A percentile compares a stretch with the other conserved stretches of the same genome.
phyloP scores from a whole-genome alignment of 2,329 filamentous ascomycete species.

The Akanthomyces muscarius region DNA sequence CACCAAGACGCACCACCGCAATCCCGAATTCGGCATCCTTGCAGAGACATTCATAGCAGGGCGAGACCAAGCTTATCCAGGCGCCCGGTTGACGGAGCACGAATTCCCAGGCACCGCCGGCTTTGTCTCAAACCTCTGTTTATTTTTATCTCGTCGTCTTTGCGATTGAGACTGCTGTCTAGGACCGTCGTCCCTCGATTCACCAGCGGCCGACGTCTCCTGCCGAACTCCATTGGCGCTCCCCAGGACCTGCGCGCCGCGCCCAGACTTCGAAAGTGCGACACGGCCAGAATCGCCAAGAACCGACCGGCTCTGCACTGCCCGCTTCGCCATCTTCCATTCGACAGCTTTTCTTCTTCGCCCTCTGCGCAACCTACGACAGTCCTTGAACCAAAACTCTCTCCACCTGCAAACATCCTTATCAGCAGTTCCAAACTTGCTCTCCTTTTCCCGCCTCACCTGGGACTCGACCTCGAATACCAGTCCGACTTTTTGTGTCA shows the following conservation, averaged over 20 bases:
- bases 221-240: neutral
- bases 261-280: conserved; percentile 5
- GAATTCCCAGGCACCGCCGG: neutral
- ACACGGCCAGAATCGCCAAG: conserved; percentile 1
- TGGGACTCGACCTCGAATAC: neutral
- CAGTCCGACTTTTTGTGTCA: neutral
- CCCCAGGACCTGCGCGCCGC: neutral
- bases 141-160: conserved; percentile 5
- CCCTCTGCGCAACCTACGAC: neutral
- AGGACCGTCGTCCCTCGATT: neutral
- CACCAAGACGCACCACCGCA: neutral
- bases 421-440: neutral
- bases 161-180: neutral
- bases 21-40: conserved; percentile 1
- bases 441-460: neutral
- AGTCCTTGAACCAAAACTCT: neutral
- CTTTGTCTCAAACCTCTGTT: neutral
- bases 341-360: neutral
- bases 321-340: neutral
- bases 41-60: neutral
- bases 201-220: neutral
- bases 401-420: neutral
- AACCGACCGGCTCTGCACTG: neutral
- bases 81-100: neutral
- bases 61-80: neutral